Evolutionary conservation across 1,284 basidiomycete genomes (phyloP).

Genomic region (Ceratobasidium sp.): DNA sequence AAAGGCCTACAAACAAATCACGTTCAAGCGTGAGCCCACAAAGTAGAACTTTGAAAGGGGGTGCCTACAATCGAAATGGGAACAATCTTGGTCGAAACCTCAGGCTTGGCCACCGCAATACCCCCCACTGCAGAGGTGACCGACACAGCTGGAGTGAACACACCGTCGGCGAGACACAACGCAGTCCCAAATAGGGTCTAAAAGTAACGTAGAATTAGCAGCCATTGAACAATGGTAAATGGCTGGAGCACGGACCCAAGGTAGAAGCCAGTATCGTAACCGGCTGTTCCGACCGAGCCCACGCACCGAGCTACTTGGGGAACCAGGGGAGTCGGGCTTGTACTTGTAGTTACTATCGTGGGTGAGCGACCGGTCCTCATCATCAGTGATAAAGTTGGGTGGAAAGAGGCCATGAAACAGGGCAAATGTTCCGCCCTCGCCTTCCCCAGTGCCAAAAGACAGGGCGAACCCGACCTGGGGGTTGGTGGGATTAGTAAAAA

Average conservation of each 20-base stretch:
- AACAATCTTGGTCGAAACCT: slow-evolving; percentile 56
- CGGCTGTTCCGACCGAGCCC: slow-evolving; percentile 41
- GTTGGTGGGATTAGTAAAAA: background rate
- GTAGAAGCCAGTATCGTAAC: slow-evolving; percentile 56
- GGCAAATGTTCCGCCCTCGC: slow-evolving; percentile 71
- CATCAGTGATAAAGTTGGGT: slow-evolving; percentile 53
- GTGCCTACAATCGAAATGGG: slow-evolving; percentile 63
- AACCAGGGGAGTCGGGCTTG: slow-evolving; percentile 6
- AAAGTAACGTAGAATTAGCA: slow-evolving; percentile 20
- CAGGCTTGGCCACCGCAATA: slow-evolving; percentile 64
- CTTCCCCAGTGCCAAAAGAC: slow-evolving; percentile 64
- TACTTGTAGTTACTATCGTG: slow-evolving; percentile 50
- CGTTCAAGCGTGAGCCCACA: background rate
- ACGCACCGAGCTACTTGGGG: slow-evolving; percentile 1
- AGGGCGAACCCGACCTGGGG: slow-evolving; percentile 61
- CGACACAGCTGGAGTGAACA: slow-evolving; percentile 67
- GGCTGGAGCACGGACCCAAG: slow-evolving; percentile 55
- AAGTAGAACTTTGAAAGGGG: background rate
- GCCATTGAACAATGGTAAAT: background rate
- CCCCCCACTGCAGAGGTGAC: slow-evolving; percentile 71
- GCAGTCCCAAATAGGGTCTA: slow-evolving; percentile 53
- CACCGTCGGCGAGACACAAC: slow-evolving; percentile 21
- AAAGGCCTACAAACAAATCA: slow-evolving; percentile 53
- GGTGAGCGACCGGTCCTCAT: slow-evolving; percentile 61
- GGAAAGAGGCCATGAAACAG: slow-evolving; percentile 67